These are phyloP conservation scores for Colletotrichum gigasporum DNA, from an alignment of 2,329 filamentous ascomycete species.

Conservation along the genomic window DNA sequence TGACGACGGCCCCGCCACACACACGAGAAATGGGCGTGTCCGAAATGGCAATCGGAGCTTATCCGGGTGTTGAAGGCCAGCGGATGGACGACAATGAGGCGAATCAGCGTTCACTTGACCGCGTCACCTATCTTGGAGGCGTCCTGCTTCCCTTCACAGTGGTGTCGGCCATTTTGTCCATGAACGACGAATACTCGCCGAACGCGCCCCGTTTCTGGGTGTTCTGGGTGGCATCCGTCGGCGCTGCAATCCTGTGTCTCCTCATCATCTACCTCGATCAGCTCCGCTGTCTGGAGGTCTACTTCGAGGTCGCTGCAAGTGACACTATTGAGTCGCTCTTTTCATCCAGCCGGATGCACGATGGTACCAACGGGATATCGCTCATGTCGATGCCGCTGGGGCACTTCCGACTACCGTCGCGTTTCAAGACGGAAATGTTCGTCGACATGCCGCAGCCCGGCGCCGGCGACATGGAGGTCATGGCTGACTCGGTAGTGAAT, in stretches of 20 bases:
- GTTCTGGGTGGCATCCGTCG: constrained; percentile 55
- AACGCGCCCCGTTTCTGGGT: constrained; percentile 54
- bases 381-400: constrained; percentile 41
- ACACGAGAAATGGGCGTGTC: constrained; percentile 3
- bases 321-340: constrained; percentile 34
- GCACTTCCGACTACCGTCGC: neutral
- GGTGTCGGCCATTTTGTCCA: constrained; percentile 57
- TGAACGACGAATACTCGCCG: constrained; percentile 55
- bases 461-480: constrained; percentile 32
- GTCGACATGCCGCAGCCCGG: constrained; percentile 28
- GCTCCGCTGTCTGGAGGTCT: constrained; percentile 55
- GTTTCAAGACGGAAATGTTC: constrained; percentile 29
- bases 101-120: constrained; percentile 53
- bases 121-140: constrained; percentile 60
- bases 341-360: neutral
- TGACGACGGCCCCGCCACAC: constrained; percentile 10
- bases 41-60: neutral
- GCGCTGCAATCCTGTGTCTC: constrained; percentile 49
- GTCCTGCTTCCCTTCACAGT: constrained; percentile 58
- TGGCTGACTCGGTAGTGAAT: constrained; percentile 30
- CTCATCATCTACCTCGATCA: constrained; percentile 59
- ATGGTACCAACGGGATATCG: neutral
- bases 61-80: neutral
- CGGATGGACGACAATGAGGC: constrained; percentile 36
- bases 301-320: constrained; percentile 51